Evolutionary conservation across 305 asterid species (phyloP), one percentile per base, ranked within the genome.

Genomic region (Solanum chacoense): DNA sequence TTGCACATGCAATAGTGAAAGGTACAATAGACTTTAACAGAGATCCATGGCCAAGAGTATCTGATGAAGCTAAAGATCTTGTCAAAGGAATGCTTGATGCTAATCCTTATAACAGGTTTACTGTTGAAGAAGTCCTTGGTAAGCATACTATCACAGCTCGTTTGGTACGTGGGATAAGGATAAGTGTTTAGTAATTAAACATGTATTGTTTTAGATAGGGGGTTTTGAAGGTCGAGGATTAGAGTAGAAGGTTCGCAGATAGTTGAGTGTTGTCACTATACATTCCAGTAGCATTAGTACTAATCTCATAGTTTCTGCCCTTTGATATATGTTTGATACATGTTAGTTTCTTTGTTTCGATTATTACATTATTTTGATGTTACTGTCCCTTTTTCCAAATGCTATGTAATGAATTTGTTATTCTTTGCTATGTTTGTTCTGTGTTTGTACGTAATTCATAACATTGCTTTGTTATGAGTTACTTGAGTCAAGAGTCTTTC

Each of bases 1-100:
- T 97, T 84, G 98, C 98, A 29, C 98, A 95, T 26, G 98, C 99
- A 74, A 94, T 97, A 65, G 94, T 96, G 67, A 73, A 90, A 28
- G 98, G 98, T 59, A 92, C 92, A 45, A 87, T 96, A 89, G 96
- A 95, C 86, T 94, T 97, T 74, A 83, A 90, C 36, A 94, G 95
- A 89, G 98, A 97, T 89, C 99, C 99, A 65, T 97, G 99, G 98
- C 98, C 99, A 9, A 93, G 86, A 92, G 87, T 97, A 38, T 94
- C 98, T 26, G 96, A 93, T 35, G 95, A 91, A 81, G 98, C 99
- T 4, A 97, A 93, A 90, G 90, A 94, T 87, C 94, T 97, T 29
- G 97, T 97, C 3, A 93, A 89, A 89, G 95, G 95, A 4, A 96
- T 97, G 99, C 94, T 97, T 5, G 96, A 96, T 32, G 92, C 92